Evolutionary conservation across 1,139 yeast genomes (phyloP).

Genomic region (Yamadazyma atmosphaerica): DNA sequence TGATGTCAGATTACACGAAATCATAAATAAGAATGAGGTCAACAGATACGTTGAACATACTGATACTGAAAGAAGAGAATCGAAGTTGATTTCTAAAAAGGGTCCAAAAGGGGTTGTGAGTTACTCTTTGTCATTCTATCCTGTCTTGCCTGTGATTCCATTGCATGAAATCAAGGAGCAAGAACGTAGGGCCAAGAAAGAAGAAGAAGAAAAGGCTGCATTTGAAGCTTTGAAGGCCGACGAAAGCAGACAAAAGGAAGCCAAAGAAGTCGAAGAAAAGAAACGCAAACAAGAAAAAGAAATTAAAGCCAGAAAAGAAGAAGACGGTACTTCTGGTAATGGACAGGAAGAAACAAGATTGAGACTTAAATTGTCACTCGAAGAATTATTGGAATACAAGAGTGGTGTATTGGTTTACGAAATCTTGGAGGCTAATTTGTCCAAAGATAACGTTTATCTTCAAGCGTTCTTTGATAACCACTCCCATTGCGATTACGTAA

Average conservation of each 20-base stretch:
- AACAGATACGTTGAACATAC: conserved; percentile 65
- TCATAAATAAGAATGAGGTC: conserved; percentile 66
- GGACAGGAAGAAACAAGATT: conserved; percentile 35
- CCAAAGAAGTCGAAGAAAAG: conserved; percentile 13
- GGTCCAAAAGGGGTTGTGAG: conserved; percentile 81
- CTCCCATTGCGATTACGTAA: conserved; percentile 59
- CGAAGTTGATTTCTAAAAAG: conserved; percentile 65
- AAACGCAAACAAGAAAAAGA: conserved; percentile 22
- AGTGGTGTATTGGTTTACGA: conserved; percentile 79
- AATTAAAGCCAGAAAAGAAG: conserved; percentile 19
- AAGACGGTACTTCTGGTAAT: conserved; percentile 22
- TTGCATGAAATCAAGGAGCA: conserved; percentile 66
- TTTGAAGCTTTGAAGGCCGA: conserved; percentile 28
- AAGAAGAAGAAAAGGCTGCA: conserved; percentile 30
- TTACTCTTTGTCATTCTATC: conserved; percentile 78
- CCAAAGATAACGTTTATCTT: conserved; percentile 56
- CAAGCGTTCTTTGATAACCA: conserved; percentile 77
- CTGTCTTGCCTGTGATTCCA: conserved; percentile 73
- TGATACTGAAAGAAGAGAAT: conserved; percentile 56
- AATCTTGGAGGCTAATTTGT: conserved; percentile 56
- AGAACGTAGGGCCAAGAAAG: conserved; percentile 38
- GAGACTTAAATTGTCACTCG: conserved; percentile 61
- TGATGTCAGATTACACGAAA: conserved; percentile 63
- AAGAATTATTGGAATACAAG: conserved; percentile 59
- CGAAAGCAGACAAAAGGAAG: conserved; percentile 26